Evolutionary conservation across 768 basidiomycete species (phyloP).

Genomic region (Boletus tylopilopsis): DNA sequence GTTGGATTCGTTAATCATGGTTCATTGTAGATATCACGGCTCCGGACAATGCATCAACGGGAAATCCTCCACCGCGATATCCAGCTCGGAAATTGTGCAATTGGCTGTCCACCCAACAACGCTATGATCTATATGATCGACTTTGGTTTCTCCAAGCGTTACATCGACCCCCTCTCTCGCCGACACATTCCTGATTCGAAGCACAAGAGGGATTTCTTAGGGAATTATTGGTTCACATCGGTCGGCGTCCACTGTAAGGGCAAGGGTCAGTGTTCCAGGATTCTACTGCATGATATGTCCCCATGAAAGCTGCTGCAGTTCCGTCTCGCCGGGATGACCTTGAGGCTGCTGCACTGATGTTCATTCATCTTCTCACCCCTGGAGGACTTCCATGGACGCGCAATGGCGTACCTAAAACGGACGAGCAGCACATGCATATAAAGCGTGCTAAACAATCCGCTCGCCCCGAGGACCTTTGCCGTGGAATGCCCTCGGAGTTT

Average conservation of each 20-base stretch:
- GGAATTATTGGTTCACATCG: slow-evolving; percentile 84
- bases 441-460: slow-evolving; percentile 63
- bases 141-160: slow-evolving; percentile 79
- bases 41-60: slow-evolving; percentile 73
- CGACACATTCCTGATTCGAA: slow-evolving; percentile 73
- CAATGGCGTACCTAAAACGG: slow-evolving; percentile 73
- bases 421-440: slow-evolving; percentile 56
- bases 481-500: slow-evolving; percentile 64
- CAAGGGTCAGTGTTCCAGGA: slow-evolving; percentile 46
- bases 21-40: slow-evolving; percentile 52
- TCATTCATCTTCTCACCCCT: slow-evolving; percentile 76
- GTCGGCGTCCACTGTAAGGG: slow-evolving; percentile 75
- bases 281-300: slow-evolving; percentile 13
- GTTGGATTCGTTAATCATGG: slow-evolving; percentile 6
- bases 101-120: slow-evolving; percentile 58
- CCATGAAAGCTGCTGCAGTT: slow-evolving; percentile 41
- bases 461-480: slow-evolving; percentile 62
- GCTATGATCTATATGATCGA: slow-evolving; percentile 77
- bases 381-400: slow-evolving; percentile 76
- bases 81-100: slow-evolving; percentile 71
- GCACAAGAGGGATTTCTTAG: slow-evolving; percentile 68
- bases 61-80: slow-evolving; percentile 77
- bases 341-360: slow-evolving; percentile 73
- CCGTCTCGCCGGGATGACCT: slow-evolving; percentile 78
- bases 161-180: slow-evolving; percentile 60